Conservation (phyloP, 2,329 filamentous ascomycete genomes). For the Lachnum nothofagi region DNA sequence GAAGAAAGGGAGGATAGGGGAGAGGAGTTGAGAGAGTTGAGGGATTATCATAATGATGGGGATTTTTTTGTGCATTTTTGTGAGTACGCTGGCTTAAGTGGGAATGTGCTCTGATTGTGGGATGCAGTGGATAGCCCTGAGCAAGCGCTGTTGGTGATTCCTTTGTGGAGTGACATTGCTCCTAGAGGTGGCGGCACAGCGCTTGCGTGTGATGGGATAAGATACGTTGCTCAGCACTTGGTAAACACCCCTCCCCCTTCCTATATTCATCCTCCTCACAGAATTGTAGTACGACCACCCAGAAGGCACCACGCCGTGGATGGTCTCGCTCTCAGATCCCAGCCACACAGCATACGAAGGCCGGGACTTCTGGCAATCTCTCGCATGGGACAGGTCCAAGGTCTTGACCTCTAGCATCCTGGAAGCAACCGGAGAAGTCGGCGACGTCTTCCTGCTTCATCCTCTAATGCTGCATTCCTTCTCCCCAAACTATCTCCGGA, state of each 20-base stretch:
- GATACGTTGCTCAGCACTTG: slow-evolving; percentile 51
- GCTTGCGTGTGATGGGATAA: slow-evolving; percentile 57
- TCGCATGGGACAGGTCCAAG: slow-evolving; percentile 14
- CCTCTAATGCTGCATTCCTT: slow-evolving; percentile 52
- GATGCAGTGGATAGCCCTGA: slow-evolving; percentile 58
- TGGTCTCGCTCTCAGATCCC: slow-evolving; percentile 51
- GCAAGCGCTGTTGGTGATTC: slow-evolving; percentile 63
- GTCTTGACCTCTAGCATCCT: slow-evolving; percentile 38
- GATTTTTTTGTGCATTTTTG: slow-evolving; percentile 68
- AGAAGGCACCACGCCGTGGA: slow-evolving; percentile 60
- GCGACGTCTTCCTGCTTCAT: slow-evolving; percentile 51
- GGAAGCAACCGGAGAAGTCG: slow-evolving; percentile 47
- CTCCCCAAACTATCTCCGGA: slow-evolving; percentile 44
- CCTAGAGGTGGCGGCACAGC: slow-evolving; percentile 59
- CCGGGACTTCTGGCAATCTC: slow-evolving; percentile 35
- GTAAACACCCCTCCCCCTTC: slow-evolving; percentile 24
- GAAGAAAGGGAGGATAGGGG: slow-evolving; percentile 38
- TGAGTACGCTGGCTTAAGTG: neutral
- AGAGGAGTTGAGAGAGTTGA: slow-evolving; percentile 45
- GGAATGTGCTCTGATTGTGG: neutral
- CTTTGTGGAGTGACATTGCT: slow-evolving; percentile 60
- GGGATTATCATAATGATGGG: slow-evolving; percentile 63
- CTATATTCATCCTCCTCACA: neutral
- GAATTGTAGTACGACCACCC: slow-evolving; percentile 47
- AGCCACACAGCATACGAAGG: slow-evolving; percentile 41